A percentile compares a stretch with the other conserved stretches of the same genome.
Conservation (phyloP, 805 yeast genomes). For the Blastobotrys mokoenaii region DNA sequence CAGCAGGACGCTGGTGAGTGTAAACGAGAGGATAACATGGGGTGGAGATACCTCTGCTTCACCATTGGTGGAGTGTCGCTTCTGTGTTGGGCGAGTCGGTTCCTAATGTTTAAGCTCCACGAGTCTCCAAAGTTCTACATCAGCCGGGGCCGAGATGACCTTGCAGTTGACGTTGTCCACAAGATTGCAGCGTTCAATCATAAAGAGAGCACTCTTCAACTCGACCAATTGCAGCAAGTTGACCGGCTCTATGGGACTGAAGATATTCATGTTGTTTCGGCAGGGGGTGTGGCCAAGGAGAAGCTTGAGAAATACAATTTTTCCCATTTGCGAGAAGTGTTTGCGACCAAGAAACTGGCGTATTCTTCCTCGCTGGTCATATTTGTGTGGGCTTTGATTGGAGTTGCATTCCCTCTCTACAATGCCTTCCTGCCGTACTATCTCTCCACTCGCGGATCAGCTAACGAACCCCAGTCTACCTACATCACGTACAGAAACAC, state of each 20-base stretch:
- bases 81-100: slow-evolving; percentile 38
- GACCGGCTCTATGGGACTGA: slow-evolving; percentile 27
- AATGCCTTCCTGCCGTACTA: slow-evolving; percentile 46
- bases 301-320: slow-evolving; percentile 8
- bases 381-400: slow-evolving; percentile 49
- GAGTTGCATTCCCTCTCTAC: slow-evolving; percentile 47
- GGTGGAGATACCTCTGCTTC: slow-evolving; percentile 53
- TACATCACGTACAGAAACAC: slow-evolving; percentile 18
- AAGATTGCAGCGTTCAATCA: slow-evolving; percentile 41
- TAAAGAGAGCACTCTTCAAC: slow-evolving; percentile 33
- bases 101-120: slow-evolving; percentile 35
- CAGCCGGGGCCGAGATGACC: slow-evolving; percentile 42
- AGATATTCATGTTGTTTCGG: slow-evolving; percentile 15
- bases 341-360: slow-evolving; percentile 36
- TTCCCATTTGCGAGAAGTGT: slow-evolving; percentile 38
- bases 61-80: slow-evolving; percentile 45
- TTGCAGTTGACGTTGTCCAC: slow-evolving; percentile 37
- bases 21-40: slow-evolving; percentile 39
- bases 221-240: slow-evolving; percentile 39
- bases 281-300: slow-evolving; percentile 14
- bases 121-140: slow-evolving; percentile 50
- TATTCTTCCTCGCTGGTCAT: slow-evolving; percentile 37
- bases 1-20: slow-evolving; percentile 35
- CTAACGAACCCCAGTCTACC: slow-evolving; percentile 11
- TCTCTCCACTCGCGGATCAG: slow-evolving; percentile 41